phyloP scores from a whole-genome alignment of 108 stramenopile species.

The Skeletonema costatum region DNA sequence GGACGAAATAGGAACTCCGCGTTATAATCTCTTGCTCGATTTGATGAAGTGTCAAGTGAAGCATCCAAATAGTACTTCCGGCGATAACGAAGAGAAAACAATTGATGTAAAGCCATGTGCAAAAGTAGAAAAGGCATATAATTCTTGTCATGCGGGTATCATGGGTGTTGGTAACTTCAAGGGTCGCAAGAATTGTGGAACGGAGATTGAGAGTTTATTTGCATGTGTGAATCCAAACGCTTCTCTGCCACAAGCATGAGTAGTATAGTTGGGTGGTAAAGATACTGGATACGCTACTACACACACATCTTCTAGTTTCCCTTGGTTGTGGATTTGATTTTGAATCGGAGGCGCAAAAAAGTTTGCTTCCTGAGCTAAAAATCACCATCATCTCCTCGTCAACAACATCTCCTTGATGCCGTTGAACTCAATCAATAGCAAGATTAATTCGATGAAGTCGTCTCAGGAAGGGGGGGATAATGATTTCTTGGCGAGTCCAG shows the following conservation, averaged over 20 bases:
- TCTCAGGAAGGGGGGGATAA: background rate
- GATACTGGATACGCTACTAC: too few relatives aligned
- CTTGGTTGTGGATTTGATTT: background rate
- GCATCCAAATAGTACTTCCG: constrained; percentile 12
- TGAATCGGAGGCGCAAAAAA: background rate
- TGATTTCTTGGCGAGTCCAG: constrained; percentile 41
- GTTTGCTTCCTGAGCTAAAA: too few relatives aligned
- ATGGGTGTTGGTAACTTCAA: constrained; percentile 48
- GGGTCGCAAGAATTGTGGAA: constrained; percentile 42
- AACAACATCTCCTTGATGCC: background rate
- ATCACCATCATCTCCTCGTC: too few relatives aligned
- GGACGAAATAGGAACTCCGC: constrained; percentile 24
- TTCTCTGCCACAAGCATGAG: background rate
- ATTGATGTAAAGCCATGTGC: constrained; percentile 8
- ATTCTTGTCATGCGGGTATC: constrained; percentile 28
- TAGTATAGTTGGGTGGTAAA: background rate
- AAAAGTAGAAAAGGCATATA: constrained; percentile 32
- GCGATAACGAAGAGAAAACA: background rate
- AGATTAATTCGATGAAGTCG: background rate
- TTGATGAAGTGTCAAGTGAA: constrained; percentile 33
- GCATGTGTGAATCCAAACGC: constrained; percentile 12
- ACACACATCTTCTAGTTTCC: too few relatives aligned
- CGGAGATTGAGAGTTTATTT: constrained; percentile 33
- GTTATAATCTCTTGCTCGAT: constrained; percentile 30
- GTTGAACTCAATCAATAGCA: background rate